Evolutionary conservation across 768 basidiomycete genomes (phyloP).

Genomic region (Erythrobasidium yunnanense): DNA sequence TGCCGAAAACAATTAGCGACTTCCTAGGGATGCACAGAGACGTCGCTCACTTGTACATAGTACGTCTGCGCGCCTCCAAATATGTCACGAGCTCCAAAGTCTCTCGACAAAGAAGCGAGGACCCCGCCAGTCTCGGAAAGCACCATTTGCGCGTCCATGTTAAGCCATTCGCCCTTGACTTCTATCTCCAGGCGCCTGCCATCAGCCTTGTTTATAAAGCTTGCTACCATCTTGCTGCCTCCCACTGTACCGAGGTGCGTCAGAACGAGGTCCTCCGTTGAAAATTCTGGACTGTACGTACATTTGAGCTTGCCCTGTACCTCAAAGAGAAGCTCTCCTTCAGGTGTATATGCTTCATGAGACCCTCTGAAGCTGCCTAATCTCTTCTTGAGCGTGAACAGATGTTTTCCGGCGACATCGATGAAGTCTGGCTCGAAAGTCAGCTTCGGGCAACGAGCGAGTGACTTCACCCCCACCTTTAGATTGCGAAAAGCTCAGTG

Average conservation of each 20-base stretch:
- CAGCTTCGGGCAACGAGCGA: background rate
- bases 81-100: conserved; percentile 38
- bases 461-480: conserved; percentile 36
- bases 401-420: conserved; percentile 36
- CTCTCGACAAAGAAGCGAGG: conserved; percentile 40
- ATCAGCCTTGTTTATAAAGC: too few relatives aligned
- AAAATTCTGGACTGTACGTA: too few relatives aligned
- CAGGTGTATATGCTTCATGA: too few relatives aligned
- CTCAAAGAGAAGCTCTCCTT: too few relatives aligned
- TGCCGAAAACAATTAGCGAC: conserved; percentile 9
- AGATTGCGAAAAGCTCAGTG: conserved; percentile 37
- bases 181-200: conserved; percentile 33
- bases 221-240: too few relatives aligned
- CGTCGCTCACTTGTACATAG: background rate
- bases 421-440: conserved; percentile 39
- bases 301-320: too few relatives aligned
- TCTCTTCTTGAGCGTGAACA: conserved; percentile 38
- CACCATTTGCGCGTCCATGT: conserved; percentile 38
- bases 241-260: too few relatives aligned
- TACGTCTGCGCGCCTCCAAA: conserved; percentile 39
- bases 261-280: too few relatives aligned
- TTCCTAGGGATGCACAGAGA: too few relatives aligned
- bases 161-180: conserved; percentile 39
- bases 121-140: conserved; percentile 31
- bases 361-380: too few relatives aligned